Evolutionary conservation across 768 basidiomycete genomes (phyloP).

Genomic region (Boletus subparvulus): DNA sequence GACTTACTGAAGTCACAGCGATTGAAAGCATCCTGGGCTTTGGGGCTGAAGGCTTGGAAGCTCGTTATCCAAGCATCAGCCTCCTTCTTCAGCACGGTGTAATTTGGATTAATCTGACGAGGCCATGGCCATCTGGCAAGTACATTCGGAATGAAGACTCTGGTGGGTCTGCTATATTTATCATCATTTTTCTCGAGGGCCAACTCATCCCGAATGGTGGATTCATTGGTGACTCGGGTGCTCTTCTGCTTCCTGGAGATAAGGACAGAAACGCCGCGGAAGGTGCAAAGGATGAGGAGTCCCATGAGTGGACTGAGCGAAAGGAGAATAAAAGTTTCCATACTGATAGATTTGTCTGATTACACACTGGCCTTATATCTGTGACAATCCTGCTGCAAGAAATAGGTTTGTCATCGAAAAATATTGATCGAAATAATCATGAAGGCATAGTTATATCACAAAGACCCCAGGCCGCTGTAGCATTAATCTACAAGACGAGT

Average conservation of each 20-base stretch:
- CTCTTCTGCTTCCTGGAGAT: not conserved
- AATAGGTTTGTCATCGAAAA: no score
- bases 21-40: slow-evolving; percentile 12
- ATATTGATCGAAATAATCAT: no score
- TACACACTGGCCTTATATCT: not conserved
- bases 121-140: slow-evolving; percentile 15
- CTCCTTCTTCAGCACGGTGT: slow-evolving; percentile 2
- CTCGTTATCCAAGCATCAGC: slow-evolving; percentile 4
- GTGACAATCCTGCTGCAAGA: not conserved
- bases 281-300: not conserved
- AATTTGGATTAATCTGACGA: slow-evolving; percentile 7
- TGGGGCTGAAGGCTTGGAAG: slow-evolving; percentile 11
- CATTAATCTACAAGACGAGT: no score
- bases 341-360: not conserved
- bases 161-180: not conserved
- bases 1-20: slow-evolving; percentile 12
- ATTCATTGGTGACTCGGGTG: not conserved
- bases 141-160: slow-evolving; percentile 12
- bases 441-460: no score
- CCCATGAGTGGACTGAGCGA: not conserved
- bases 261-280: not conserved
- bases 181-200: not conserved
- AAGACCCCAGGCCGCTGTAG: no score
- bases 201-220: no score
- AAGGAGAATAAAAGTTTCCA: not conserved